These are phyloP conservation scores for Coemansia sp. DNA, from an alignment of 192 early-diverging fungal genomes.

Conservation along the genomic window DNA sequence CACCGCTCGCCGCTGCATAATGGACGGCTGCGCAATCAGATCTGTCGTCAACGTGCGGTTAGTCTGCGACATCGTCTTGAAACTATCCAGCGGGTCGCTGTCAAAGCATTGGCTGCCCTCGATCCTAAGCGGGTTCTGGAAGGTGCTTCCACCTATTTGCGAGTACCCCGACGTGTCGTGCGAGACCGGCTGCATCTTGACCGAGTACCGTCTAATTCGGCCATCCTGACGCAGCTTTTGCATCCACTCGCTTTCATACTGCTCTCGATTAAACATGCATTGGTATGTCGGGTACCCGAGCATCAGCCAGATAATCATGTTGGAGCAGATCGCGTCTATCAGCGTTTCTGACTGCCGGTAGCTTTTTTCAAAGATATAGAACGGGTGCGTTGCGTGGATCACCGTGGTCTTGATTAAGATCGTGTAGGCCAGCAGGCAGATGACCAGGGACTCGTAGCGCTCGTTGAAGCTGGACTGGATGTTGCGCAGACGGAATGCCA, in stretches of 20 bases:
- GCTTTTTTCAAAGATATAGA: slow-evolving; percentile 16
- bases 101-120: not conserved
- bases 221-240: slow-evolving; percentile 25
- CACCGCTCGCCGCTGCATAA: not conserved
- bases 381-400: slow-evolving; percentile 23
- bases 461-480: slow-evolving; percentile 18
- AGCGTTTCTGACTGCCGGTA: slow-evolving; percentile 18
- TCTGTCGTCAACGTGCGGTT: not conserved
- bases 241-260: slow-evolving; percentile 28
- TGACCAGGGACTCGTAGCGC: slow-evolving; percentile 3
- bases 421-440: slow-evolving; percentile 12
- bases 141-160: slow-evolving; percentile 8
- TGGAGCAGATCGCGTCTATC: slow-evolving; percentile 9
- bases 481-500: slow-evolving; percentile 12
- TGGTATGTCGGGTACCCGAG: slow-evolving; percentile 20
- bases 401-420: slow-evolving; percentile 26
- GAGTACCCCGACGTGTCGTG: slow-evolving; percentile 13
- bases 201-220: slow-evolving; percentile 13
- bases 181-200: not conserved
- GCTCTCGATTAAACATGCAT: slow-evolving; percentile 14
- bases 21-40: not conserved
- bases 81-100: not conserved
- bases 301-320: slow-evolving; percentile 21
- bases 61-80: not conserved
- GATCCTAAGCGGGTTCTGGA: not conserved